These are phyloP conservation scores for Arctium lappa DNA, from an alignment of 129 eudicot genomes.

Conservation along the genomic window DNA sequence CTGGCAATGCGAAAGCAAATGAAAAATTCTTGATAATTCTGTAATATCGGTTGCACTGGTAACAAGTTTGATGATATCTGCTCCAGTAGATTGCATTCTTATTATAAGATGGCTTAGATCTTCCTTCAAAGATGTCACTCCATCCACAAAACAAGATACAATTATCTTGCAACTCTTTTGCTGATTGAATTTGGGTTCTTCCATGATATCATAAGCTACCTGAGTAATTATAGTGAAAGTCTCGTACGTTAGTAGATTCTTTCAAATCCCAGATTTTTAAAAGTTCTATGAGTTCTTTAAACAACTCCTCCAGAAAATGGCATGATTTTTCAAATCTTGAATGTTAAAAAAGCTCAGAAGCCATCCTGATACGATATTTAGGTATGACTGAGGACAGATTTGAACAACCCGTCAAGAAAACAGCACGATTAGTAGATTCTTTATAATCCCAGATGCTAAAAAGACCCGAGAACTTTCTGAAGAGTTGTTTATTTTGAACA, in stretches of 20 bases:
- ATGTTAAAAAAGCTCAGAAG: neutral
- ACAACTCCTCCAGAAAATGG: neutral
- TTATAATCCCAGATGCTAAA: too few species aligned
- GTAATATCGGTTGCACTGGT: conserved; percentile 54
- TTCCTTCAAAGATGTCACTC: conserved; percentile 33
- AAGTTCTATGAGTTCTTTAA: neutral
- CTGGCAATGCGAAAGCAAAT: conserved; percentile 64
- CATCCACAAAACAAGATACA: conserved; percentile 64
- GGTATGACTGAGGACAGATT: too few species aligned
- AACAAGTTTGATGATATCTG: conserved; percentile 68
- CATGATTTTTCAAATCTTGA: neutral
- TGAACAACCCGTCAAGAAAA: too few species aligned
- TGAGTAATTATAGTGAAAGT: conserved; percentile 20
- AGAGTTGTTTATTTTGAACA: too few species aligned
- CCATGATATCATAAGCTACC: conserved; percentile 56
- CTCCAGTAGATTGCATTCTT: conserved; percentile 71
- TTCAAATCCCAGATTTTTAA: too few species aligned
- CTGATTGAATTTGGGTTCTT: conserved; percentile 33
- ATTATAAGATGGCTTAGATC: conserved; percentile 56
- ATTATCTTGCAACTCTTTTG: conserved; percentile 52
- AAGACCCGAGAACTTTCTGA: too few species aligned
- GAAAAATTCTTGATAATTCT: conserved; percentile 49
- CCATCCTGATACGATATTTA: neutral
- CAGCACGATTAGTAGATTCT: too few species aligned
- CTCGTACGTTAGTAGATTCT: neutral